Evolutionary conservation across 495 filamentous ascomycete species (phyloP), one percentile per base, ranked within the genome.

Genomic region (Podospora australis): DNA sequence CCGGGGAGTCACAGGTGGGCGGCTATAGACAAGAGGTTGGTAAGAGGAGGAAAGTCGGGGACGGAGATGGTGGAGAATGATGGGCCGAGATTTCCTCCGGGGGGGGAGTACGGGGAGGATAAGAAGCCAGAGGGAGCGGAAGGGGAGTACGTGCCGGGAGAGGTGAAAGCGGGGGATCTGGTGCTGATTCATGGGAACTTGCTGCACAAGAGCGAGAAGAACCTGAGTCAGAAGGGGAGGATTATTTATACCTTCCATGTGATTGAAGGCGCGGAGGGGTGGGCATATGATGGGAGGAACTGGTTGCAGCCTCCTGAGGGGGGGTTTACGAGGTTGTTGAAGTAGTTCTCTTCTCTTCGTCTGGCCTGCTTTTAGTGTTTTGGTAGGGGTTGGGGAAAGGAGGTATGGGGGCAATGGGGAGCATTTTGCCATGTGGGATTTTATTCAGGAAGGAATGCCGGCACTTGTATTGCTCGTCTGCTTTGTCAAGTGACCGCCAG

Each of bases 241-340:
- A 94, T 88, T 63, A 95, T 95, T 20, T 98, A 98, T 68, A 98
- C 94, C 0, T 98, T 96, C 58, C 92, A 98, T 72, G 78, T 95
- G 32, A 97, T 97, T 61, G 92, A 97, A 66, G 87, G 88, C 0
- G 82, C 11, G 17, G 50, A 86, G 41, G 78, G 83, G 32, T 62
- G 60, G 9, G 69, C 69, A 30, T 98, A 96, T 66, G 94, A 97
- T 69, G 75, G 74, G 68, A 70, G 73, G 63, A 98, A 98, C 64
- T 98, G 92, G 92, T 58, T 98, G 60, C 90, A 95, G 71, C 89
- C 89, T 39, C 79, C 87, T 2, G 66, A 73, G 46, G 77, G 76
- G 42, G 90, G 87, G 0, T 95, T 96, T 53, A 84, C 85, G 2
- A 83, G 57, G 65, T 56, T 95, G 45, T 80, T 75, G 50, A 46